Evolutionary conservation across 2,329 filamentous ascomycete genomes (phyloP).

Genomic region (Cladosporium sp.): DNA sequence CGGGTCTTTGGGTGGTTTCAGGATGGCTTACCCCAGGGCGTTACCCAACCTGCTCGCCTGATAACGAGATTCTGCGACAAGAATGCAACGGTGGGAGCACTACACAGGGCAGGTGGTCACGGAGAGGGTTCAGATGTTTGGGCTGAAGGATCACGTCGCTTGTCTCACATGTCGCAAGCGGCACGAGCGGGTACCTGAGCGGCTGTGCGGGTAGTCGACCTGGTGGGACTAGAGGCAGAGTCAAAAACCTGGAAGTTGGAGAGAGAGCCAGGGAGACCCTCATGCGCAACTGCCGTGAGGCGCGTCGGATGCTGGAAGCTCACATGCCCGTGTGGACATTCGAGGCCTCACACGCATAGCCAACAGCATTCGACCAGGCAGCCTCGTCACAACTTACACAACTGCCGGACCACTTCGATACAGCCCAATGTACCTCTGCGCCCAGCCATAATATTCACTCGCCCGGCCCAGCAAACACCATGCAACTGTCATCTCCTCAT

Average conservation of each 20-base stretch:
- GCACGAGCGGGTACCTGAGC: conserved; percentile 3
- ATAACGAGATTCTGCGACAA: conserved; percentile 1
- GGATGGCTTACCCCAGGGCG: not conserved
- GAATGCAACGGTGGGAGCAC: conserved; percentile 2
- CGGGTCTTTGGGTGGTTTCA: conserved; percentile 5
- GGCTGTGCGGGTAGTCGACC: not conserved
- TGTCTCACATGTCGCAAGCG: not conserved
- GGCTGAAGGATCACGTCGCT: not conserved
- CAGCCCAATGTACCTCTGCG: not conserved
- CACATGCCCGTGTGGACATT: no score
- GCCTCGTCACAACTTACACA: not conserved
- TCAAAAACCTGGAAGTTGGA: not conserved
- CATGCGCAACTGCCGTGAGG: no score
- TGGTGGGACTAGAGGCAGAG: not conserved
- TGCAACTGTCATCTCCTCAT: not conserved
- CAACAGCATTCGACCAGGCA: not conserved
- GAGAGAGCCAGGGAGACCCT: no score
- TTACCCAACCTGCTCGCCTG: not conserved
- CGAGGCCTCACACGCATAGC: not conserved
- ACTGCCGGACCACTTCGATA: not conserved
- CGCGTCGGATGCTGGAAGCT: no score
- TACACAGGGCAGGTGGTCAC: conserved; percentile 2
- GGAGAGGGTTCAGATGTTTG: no score
- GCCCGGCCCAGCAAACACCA: conserved; percentile 5
- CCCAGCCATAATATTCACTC: not conserved